Evolutionary conservation across 805 yeast species (phyloP).

Genomic region (Lipomyces orientalis): DNA sequence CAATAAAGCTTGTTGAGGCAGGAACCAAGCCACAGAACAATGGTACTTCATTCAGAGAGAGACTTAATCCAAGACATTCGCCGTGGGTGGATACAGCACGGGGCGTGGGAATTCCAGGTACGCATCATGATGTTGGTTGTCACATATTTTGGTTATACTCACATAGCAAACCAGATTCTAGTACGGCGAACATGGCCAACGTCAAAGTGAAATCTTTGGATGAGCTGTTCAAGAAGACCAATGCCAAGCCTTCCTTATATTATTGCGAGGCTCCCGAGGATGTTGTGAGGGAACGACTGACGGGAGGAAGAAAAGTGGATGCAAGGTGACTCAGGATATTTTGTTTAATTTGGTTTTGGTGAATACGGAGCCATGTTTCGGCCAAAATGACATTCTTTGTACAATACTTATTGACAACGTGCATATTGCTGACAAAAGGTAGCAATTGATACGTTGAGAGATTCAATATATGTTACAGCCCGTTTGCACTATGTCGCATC

Average conservation of each 20-base stretch:
- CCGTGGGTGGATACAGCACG: not conserved
- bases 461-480: not conserved
- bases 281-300: conserved; percentile 19
- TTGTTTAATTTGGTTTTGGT: not conserved
- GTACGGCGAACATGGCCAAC: not conserved
- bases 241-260: conserved; percentile 18
- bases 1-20: conserved; percentile 18
- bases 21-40: conserved; percentile 11
- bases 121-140: not conserved
- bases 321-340: not conserved
- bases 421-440: not conserved
- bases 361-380: not conserved
- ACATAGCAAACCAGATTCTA: not conserved
- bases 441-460: not conserved
- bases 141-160: not conserved
- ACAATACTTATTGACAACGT: not conserved
- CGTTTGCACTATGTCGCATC: not conserved
- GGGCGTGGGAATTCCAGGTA: not conserved
- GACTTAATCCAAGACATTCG: not conserved
- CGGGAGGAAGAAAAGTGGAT: not conserved
- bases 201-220: not conserved
- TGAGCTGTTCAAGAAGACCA: conserved; percentile 14
- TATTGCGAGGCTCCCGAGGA: conserved; percentile 30
- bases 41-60: not conserved
- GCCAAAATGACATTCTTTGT: not conserved